Percentiles rank a stretch among this genome's conserved stretches.
Conservation (phyloP, 2,329 filamentous ascomycete genomes). For the Trichoderma polysporum region DNA sequence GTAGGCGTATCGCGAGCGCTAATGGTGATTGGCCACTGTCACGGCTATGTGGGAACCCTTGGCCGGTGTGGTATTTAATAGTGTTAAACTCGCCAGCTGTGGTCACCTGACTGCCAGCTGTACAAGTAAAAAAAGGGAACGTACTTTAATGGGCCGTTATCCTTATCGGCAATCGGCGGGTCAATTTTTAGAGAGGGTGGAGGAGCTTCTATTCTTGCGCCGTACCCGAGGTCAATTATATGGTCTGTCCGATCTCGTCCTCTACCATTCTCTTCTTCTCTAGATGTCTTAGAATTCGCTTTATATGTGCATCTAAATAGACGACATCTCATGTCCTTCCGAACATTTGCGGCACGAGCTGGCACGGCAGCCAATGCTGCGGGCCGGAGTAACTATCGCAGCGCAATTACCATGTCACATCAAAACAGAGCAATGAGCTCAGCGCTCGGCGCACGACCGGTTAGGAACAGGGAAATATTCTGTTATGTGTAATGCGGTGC, state of each 20-base stretch:
- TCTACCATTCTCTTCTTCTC: neutral
- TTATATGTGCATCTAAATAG: slow-evolving; percentile 40
- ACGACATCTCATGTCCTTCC: slow-evolving; percentile 56
- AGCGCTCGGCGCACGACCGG: slow-evolving; percentile 44
- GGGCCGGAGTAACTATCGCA: slow-evolving; percentile 43
- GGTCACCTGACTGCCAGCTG: neutral
- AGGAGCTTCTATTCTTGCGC: slow-evolving; percentile 9
- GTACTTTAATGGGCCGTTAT: slow-evolving; percentile 16
- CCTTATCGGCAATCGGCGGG: slow-evolving; percentile 21
- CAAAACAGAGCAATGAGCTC: slow-evolving; percentile 70
- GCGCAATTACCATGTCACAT: slow-evolving; percentile 68
- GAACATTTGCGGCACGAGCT: slow-evolving; percentile 53
- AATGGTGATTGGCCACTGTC: slow-evolving; percentile 31
- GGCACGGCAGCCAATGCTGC: slow-evolving; percentile 49
- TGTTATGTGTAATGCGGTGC: neutral
- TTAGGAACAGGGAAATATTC: neutral
- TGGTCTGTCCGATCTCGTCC: neutral
- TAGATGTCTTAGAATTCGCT: slow-evolving; percentile 37
- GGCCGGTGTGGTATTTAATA: neutral
- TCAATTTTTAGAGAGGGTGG: slow-evolving; percentile 16
- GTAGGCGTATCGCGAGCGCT: slow-evolving; percentile 21
- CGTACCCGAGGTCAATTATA: slow-evolving; percentile 3
- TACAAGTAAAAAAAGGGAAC: slow-evolving; percentile 21
- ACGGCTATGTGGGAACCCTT: slow-evolving; percentile 5
- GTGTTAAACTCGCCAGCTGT: neutral